phyloP scores from a whole-genome alignment of 192 early-diverging fungal genomes.

The Coemansia furcata region DNA sequence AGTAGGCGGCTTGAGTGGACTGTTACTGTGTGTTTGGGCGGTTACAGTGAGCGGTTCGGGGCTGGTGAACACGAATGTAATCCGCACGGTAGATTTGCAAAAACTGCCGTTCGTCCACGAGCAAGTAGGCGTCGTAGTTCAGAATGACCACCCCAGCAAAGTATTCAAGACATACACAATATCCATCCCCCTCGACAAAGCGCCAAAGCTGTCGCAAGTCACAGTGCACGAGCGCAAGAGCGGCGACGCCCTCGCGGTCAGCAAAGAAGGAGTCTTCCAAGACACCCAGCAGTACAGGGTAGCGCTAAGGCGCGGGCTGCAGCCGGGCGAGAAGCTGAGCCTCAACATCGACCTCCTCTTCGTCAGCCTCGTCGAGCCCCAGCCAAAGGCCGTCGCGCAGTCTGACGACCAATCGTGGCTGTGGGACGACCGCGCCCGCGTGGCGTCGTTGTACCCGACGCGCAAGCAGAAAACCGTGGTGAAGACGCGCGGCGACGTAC shows the following conservation, averaged over 20 bases:
- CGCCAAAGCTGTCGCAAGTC: constrained; percentile 19
- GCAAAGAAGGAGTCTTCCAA: not conserved
- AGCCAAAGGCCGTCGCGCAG: constrained; percentile 60
- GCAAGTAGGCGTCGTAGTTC: constrained; percentile 50
- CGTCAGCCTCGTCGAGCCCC: constrained; percentile 49
- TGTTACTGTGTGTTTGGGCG: too few relatives aligned
- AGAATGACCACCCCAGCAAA: constrained; percentile 38
- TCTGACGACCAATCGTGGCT: constrained; percentile 63
- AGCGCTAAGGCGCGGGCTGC: constrained; percentile 32
- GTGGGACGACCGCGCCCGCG: constrained; percentile 62
- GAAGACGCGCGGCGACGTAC: constrained; percentile 21
- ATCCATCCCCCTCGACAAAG: constrained; percentile 11
- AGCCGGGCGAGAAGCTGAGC: constrained; percentile 59
- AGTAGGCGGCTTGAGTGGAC: not conserved
- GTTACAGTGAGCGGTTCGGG: not conserved
- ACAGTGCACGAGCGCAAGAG: constrained; percentile 48
- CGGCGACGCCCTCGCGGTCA: constrained; percentile 18
- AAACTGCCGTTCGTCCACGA: constrained; percentile 46
- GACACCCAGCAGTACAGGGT: constrained; percentile 12
- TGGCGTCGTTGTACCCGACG: constrained; percentile 64
- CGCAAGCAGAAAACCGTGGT: constrained; percentile 78
- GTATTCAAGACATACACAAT: constrained; percentile 31
- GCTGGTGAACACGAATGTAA: constrained; percentile 48
- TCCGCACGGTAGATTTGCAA: constrained; percentile 35
- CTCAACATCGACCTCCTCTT: constrained; percentile 58